Conservation (phyloP, 2,329 filamentous ascomycete genomes). For the Zymoseptoria tritici region DNA sequence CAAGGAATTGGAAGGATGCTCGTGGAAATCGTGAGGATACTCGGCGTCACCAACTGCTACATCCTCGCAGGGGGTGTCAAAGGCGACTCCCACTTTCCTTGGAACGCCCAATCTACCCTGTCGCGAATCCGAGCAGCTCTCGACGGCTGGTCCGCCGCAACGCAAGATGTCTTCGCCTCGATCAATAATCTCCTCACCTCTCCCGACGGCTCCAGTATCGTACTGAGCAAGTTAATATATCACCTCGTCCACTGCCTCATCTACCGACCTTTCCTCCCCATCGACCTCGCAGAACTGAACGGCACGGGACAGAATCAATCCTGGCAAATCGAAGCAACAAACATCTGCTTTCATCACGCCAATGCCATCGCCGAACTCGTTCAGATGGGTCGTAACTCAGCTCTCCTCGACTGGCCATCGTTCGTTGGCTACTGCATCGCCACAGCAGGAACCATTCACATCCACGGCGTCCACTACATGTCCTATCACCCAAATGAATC, state of each 20-base stretch:
- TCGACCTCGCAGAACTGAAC: slow-evolving; percentile 72
- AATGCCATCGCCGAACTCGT: slow-evolving; percentile 81
- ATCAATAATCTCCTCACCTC: slow-evolving; percentile 70
- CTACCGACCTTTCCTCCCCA: slow-evolving; percentile 78
- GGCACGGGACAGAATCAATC: slow-evolving; percentile 78
- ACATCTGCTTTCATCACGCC: slow-evolving; percentile 77
- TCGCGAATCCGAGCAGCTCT: slow-evolving; percentile 81
- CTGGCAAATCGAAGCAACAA: slow-evolving; percentile 88
- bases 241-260: slow-evolving; percentile 81
- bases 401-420: slow-evolving; percentile 73
- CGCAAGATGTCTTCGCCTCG: slow-evolving; percentile 69
- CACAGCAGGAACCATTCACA: slow-evolving; percentile 79
- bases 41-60: slow-evolving; percentile 78
- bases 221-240: slow-evolving; percentile 79
- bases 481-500: slow-evolving; percentile 51
- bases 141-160: slow-evolving; percentile 76
- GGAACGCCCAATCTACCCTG: slow-evolving; percentile 77
- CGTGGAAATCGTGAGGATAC: slow-evolving; percentile 74
- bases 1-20: slow-evolving; percentile 74
- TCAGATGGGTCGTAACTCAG: slow-evolving; percentile 62
- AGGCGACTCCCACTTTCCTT: slow-evolving; percentile 83
- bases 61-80: slow-evolving; percentile 79
- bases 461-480: slow-evolving; percentile 76
- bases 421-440: slow-evolving; percentile 83
- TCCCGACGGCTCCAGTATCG: slow-evolving; percentile 66